Evolutionary conservation across 2,329 filamentous ascomycete species (phyloP).

Genomic region (Scolecobasidium constrictum): DNA sequence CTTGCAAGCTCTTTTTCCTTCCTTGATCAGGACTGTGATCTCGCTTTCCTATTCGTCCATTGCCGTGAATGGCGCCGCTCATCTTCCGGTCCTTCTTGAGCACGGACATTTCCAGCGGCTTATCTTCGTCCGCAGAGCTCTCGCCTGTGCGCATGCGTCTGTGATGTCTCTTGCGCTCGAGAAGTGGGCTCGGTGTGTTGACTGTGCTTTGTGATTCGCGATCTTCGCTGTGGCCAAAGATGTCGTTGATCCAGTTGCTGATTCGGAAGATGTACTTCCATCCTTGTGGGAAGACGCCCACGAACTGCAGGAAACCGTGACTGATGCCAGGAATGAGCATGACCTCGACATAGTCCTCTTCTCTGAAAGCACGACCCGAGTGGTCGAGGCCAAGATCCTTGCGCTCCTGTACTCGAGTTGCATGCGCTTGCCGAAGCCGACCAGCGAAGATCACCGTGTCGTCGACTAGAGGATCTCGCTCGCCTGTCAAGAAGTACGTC

Average conservation of each 20-base stretch:
- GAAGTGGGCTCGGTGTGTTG: slow-evolving; percentile 10
- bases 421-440: slow-evolving; percentile 67
- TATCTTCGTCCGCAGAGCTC: slow-evolving; percentile 66
- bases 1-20: slow-evolving; percentile 15
- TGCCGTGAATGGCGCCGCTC: neutral
- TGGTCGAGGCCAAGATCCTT: slow-evolving; percentile 46
- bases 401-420: slow-evolving; percentile 43
- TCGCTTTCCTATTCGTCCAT: slow-evolving; percentile 11
- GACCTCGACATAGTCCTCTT: slow-evolving; percentile 69
- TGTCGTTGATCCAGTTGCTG: slow-evolving; percentile 69
- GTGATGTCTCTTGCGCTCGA: slow-evolving; percentile 27
- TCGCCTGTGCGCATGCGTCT: slow-evolving; percentile 37
- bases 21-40: slow-evolving; percentile 11
- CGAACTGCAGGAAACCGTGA: slow-evolving; percentile 92
- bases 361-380: slow-evolving; percentile 45
- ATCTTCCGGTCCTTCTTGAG: slow-evolving; percentile 15
- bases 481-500: slow-evolving; percentile 86
- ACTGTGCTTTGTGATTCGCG: slow-evolving; percentile 13
- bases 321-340: slow-evolving; percentile 78
- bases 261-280: slow-evolving; percentile 79
- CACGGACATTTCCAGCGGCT: slow-evolving; percentile 65
- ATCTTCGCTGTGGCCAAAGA: slow-evolving; percentile 39
- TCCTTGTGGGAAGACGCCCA: slow-evolving; percentile 74
- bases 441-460: slow-evolving; percentile 96
- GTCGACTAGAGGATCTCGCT: slow-evolving; percentile 89